A percentile compares a stretch with the other conserved stretches of the same genome.
phyloP scores from a whole-genome alignment of 2,329 filamentous ascomycete genomes.

The Diaporthe citri region DNA sequence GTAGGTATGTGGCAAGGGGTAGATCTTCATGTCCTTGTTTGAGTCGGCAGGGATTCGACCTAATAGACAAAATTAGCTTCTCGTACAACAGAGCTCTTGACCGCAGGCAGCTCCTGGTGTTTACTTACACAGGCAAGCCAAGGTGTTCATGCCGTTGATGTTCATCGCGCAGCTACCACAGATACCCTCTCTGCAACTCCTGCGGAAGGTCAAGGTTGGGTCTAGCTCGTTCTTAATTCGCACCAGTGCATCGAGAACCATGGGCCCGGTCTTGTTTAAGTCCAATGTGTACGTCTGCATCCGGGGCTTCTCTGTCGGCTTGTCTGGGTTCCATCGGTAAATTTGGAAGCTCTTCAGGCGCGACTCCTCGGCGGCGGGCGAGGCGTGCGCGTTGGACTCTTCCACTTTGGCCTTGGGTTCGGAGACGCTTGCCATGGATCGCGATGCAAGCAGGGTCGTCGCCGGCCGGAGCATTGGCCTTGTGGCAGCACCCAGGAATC shows the following conservation, averaged over 20 bases:
- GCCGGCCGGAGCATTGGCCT: conserved; percentile 56
- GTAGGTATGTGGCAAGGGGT: conserved; percentile 98
- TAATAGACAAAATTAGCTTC: conserved; percentile 52
- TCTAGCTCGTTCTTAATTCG: conserved; percentile 99
- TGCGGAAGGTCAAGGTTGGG: conserved; percentile 93
- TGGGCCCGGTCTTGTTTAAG: conserved; percentile 98
- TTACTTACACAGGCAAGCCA: conserved; percentile 93
- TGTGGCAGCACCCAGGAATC: conserved; percentile 62
- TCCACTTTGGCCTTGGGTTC: conserved; percentile 56
- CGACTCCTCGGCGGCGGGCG: conserved; percentile 71
- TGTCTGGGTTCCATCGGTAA: conserved; percentile 98
- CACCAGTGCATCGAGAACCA: conserved; percentile 97
- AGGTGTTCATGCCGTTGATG: conserved; percentile 98
- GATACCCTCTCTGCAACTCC: conserved; percentile 97
- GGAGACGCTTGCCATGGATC: conserved; percentile 68
- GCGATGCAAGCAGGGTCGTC: conserved; percentile 52
- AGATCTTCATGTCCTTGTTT: conserved; percentile 88
- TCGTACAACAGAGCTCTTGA: conserved; percentile 44
- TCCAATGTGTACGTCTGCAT: conserved; percentile 98
- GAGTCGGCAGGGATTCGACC: conserved; percentile 93
- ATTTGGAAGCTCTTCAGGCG: conserved; percentile 95
- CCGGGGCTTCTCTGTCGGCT: conserved; percentile 89
- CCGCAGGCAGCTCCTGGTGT: conserved; percentile 19
- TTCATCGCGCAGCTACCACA: conserved; percentile 99
- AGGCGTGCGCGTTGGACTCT: conserved; percentile 32